These are phyloP conservation scores for Xenosphaeropsis pyriputrescens DNA, from an alignment of 2,329 filamentous ascomycete species.

Conservation along the genomic window DNA sequence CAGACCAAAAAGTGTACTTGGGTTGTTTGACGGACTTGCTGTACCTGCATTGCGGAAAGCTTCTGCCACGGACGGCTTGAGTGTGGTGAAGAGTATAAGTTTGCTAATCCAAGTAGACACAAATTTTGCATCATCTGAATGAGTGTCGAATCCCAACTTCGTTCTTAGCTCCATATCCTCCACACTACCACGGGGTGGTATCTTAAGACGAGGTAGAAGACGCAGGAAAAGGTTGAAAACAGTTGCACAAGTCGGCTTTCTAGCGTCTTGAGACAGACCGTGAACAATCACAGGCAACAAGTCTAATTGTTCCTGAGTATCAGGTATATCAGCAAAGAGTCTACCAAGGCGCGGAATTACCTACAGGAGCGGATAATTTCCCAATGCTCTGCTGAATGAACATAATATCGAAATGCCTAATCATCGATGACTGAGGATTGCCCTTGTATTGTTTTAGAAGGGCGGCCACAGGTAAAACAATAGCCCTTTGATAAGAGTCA, in stretches of 20 bases:
- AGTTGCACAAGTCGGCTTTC: slow-evolving; percentile 38
- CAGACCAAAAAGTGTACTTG: slow-evolving; percentile 35
- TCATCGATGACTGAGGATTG: slow-evolving; percentile 47
- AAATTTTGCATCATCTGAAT: slow-evolving; percentile 52
- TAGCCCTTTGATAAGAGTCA: slow-evolving; percentile 18
- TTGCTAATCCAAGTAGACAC: slow-evolving; percentile 64
- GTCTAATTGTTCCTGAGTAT: slow-evolving; percentile 44
- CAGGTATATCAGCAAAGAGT: not conserved
- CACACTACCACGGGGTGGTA: slow-evolving; percentile 64
- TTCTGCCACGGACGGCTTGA: slow-evolving; percentile 9
- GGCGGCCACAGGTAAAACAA: slow-evolving; percentile 71
- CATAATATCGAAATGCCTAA: slow-evolving; percentile 77
- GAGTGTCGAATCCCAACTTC: slow-evolving; percentile 48
- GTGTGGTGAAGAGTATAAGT: slow-evolving; percentile 53
- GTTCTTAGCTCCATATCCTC: slow-evolving; percentile 59
- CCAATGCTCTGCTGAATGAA: slow-evolving; percentile 78
- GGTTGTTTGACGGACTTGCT: slow-evolving; percentile 6
- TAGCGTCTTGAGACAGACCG: slow-evolving; percentile 46
- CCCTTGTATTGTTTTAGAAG: slow-evolving; percentile 85
- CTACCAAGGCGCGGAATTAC: slow-evolving; percentile 22
- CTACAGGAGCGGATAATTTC: slow-evolving; percentile 33
- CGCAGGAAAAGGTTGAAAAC: slow-evolving; percentile 76
- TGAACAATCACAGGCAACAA: slow-evolving; percentile 57
- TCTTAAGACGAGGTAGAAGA: slow-evolving; percentile 52
- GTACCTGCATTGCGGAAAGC: slow-evolving; percentile 1